These are phyloP conservation scores for Aspergillus mulundensis DNA, from an alignment of 495 filamentous ascomycete genomes.

Conservation along the genomic window DNA sequence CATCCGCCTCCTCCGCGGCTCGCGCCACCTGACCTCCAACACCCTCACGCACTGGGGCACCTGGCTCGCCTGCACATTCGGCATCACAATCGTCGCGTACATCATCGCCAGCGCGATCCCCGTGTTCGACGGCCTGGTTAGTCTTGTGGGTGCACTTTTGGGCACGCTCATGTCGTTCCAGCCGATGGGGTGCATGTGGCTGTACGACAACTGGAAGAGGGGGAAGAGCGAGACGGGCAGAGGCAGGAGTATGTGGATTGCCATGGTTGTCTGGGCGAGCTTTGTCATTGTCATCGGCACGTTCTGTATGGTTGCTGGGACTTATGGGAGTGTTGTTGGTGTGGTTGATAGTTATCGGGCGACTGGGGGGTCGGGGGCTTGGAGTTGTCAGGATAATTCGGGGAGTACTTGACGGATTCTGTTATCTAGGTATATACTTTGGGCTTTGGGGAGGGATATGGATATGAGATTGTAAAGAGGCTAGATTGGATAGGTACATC, in stretches of 20 bases:
- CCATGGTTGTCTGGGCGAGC: slow-evolving; percentile 27
- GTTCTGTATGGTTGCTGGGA: slow-evolving; percentile 51
- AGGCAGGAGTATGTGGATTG: slow-evolving; percentile 30
- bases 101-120: slow-evolving; percentile 68
- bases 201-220: slow-evolving; percentile 42
- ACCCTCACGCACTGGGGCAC: slow-evolving; percentile 50
- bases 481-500: too few species aligned
- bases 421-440: too few species aligned
- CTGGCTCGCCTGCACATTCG: slow-evolving; percentile 56
- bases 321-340: slow-evolving; percentile 53
- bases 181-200: slow-evolving; percentile 43
- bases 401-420: slow-evolving; percentile 23
- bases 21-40: slow-evolving; percentile 53
- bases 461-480: too few species aligned
- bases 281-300: slow-evolving; percentile 36
- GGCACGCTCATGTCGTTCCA: slow-evolving; percentile 41
- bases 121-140: slow-evolving; percentile 60
- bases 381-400: slow-evolving; percentile 37
- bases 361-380: slow-evolving; percentile 25
- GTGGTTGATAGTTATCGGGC: slow-evolving; percentile 46
- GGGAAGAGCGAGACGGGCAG: slow-evolving; percentile 15
- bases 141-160: slow-evolving; percentile 58
- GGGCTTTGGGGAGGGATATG: too few species aligned
- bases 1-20: slow-evolving; percentile 51
- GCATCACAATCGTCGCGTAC: slow-evolving; percentile 58